Percentiles rank a stretch among this genome's conserved stretches.
Evolutionary conservation across 371 early-diverging fungal genomes (phyloP).

Genomic region (Rhizopus stolonifer): DNA sequence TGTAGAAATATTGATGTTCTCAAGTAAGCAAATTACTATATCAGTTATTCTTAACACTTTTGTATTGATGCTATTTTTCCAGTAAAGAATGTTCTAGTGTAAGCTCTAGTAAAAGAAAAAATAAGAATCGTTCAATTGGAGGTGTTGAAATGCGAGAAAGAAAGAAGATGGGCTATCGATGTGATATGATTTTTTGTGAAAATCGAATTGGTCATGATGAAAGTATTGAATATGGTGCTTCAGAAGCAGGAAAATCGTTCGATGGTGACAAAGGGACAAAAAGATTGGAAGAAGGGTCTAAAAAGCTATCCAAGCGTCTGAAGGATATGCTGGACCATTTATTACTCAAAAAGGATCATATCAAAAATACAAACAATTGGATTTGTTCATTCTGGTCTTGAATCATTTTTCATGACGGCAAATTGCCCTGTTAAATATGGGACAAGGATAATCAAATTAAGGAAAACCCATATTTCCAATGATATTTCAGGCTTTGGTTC

Average conservation of each 20-base stretch:
- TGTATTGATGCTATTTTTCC: conserved; percentile 3
- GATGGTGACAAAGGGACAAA: conserved; percentile 10
- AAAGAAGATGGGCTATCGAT: conserved; percentile 7
- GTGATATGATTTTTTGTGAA: conserved; percentile 12
- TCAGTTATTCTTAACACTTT: conserved; percentile 7
- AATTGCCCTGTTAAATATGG: conserved; percentile 2
- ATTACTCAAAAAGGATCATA: conserved; percentile 1
- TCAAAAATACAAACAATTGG: conserved; percentile 7
- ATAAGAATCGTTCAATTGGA: conserved; percentile 12
- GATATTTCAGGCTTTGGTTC: conserved; percentile 10
- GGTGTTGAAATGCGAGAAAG: neutral
- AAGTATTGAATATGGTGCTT: conserved; percentile 9
- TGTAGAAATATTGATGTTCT: conserved; percentile 17
- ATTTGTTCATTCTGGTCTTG: conserved; percentile 10
- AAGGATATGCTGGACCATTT: conserved; percentile 19
- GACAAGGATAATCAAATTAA: conserved; percentile 8
- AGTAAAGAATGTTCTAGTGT: conserved; percentile 2
- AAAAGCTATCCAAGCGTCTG: conserved; percentile 10
- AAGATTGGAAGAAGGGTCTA: conserved; percentile 11
- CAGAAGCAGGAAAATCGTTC: conserved; percentile 8
- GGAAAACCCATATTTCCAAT: conserved; percentile 2
- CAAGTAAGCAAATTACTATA: conserved; percentile 12
- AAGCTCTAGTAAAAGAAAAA: conserved; percentile 15
- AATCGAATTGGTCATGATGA: conserved; percentile 6
- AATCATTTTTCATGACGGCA: conserved; percentile 5